These are phyloP conservation scores for Aspergillus puulaauensis DNA, from an alignment of 2,329 filamentous ascomycete genomes.

Conservation along the genomic window DNA sequence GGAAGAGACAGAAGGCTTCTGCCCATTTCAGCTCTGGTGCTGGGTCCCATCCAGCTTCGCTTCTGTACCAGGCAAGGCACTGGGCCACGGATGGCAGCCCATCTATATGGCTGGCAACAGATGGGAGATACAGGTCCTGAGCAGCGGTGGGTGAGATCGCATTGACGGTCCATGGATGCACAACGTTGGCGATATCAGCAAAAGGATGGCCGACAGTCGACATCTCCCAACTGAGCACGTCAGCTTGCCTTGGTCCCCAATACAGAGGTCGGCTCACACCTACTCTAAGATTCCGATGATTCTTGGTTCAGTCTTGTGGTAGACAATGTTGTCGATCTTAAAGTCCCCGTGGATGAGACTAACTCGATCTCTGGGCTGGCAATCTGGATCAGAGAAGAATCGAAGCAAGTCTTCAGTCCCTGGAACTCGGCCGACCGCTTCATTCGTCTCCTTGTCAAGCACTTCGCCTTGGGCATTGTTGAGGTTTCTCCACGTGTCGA, in stretches of 20 bases:
- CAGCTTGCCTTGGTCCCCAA: neutral
- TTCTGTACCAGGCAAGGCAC: neutral
- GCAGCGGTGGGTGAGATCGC: neutral
- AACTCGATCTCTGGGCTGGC: constrained; percentile 73
- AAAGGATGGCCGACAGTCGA: neutral
- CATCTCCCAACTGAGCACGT: neutral
- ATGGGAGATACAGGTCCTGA: neutral
- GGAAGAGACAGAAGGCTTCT: neutral
- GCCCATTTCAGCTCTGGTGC: neutral
- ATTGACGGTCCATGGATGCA: neutral
- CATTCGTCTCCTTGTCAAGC: constrained; percentile 72
- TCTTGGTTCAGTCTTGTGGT: constrained; percentile 80
- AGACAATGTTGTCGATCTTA: constrained; percentile 89
- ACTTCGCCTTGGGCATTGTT: constrained; percentile 73
- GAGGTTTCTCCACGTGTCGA: constrained; percentile 78
- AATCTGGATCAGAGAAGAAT: constrained; percentile 70
- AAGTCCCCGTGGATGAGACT: constrained; percentile 92
- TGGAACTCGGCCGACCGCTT: constrained; percentile 77
- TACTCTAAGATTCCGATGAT: constrained; percentile 87
- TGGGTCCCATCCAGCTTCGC: neutral
- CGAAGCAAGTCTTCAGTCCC: constrained; percentile 75
- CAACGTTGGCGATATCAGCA: neutral
- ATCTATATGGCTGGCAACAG: neutral
- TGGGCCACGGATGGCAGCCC: neutral
- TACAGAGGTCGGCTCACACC: neutral